Evolutionary conservation across 2,329 filamentous ascomycete genomes (phyloP).

Genomic region (Chaetoscypha palmicola): DNA sequence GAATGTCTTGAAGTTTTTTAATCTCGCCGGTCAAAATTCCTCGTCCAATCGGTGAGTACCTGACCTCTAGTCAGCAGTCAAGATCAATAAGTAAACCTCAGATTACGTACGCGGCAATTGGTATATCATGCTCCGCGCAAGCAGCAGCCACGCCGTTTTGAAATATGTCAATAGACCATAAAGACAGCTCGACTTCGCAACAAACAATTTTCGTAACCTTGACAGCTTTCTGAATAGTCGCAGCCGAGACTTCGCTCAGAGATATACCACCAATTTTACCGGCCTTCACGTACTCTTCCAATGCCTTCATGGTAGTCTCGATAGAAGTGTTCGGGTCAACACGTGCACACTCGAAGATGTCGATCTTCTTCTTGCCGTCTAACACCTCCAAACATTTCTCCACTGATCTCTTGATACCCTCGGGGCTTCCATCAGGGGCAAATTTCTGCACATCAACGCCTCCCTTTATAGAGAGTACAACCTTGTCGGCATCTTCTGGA

Average conservation of each 20-base stretch:
- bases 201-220: constrained; percentile 36
- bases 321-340: constrained; percentile 40
- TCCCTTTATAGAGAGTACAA: constrained; percentile 58
- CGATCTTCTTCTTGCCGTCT: constrained; percentile 42
- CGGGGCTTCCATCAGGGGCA: constrained; percentile 44
- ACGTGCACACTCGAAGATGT: constrained; percentile 45
- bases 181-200: constrained; percentile 41
- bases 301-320: constrained; percentile 32
- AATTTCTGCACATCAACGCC: constrained; percentile 36
- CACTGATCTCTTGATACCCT: constrained; percentile 48
- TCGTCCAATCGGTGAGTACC: constrained; percentile 62
- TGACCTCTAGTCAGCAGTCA: too few species aligned
- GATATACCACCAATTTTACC: constrained; percentile 40
- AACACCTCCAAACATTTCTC: constrained; percentile 48
- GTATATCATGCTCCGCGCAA: constrained; percentile 58
- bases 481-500: constrained; percentile 54
- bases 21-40: constrained; percentile 50
- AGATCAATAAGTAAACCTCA: too few species aligned
- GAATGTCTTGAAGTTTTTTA: constrained; percentile 46
- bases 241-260: constrained; percentile 37
- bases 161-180: constrained; percentile 34
- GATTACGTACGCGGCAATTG: constrained; percentile 49
- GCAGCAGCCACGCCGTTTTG: constrained; percentile 37
- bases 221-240: constrained; percentile 35
- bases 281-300: constrained; percentile 34